Evolutionary conservation across 163 green algal genomes (phyloP).

Genomic region (Chlamydomonas reinhardtii): DNA sequence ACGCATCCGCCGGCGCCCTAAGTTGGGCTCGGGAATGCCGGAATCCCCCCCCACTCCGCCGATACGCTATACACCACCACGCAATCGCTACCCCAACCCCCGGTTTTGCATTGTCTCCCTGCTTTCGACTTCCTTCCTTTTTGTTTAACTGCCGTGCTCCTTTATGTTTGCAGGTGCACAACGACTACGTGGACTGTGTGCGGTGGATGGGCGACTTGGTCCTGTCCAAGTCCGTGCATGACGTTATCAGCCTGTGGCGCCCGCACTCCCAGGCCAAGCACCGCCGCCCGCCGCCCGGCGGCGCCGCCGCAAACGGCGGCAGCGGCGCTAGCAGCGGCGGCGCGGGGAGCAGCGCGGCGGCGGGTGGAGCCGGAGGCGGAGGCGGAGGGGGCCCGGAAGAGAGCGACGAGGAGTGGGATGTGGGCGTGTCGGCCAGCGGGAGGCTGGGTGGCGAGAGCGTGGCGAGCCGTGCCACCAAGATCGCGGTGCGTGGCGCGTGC

Average conservation of each 20-base stretch:
- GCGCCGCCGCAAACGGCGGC: background rate
- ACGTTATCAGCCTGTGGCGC: constrained; percentile 37
- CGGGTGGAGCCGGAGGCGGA: background rate
- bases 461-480: background rate
- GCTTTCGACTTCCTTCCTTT: too few species aligned
- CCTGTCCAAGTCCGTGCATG: constrained; percentile 75
- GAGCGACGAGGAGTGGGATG: constrained; percentile 18
- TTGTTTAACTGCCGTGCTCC: too few species aligned
- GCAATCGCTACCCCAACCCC: too few species aligned
- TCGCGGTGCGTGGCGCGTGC: background rate
- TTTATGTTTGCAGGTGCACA: constrained; percentile 72
- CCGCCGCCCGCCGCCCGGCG: background rate
- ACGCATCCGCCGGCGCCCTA: too few species aligned
- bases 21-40: too few species aligned
- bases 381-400: background rate
- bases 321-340: background rate
- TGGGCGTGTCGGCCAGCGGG: constrained; percentile 2
- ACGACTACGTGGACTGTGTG: constrained; percentile 94
- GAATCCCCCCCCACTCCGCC: too few species aligned
- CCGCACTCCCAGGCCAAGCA: constrained; percentile 5
- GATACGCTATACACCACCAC: too few species aligned
- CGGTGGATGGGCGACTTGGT: constrained; percentile 89
- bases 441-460: constrained; percentile 34
- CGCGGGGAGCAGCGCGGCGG: background rate
- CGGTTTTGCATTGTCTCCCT: too few species aligned